These are phyloP conservation scores for Gnaphalium uliginosum DNA, from an alignment of 129 eudicot genomes.

Conservation along the genomic window DNA sequence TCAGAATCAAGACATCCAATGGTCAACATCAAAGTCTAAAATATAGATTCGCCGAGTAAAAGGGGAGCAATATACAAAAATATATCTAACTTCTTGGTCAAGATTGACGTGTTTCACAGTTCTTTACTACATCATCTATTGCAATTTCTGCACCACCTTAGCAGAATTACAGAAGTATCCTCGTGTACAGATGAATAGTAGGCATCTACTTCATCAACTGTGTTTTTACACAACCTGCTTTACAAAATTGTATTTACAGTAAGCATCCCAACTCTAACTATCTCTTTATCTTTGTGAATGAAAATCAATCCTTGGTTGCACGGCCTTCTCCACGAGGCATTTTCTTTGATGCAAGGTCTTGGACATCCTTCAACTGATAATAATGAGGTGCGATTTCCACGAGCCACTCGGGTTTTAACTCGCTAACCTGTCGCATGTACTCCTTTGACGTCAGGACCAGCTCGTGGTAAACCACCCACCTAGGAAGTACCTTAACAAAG, in stretches of 20 bases:
- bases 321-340: conserved; percentile 89
- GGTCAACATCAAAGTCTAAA: background rate
- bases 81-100: background rate
- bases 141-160: background rate
- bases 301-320: conserved; percentile 46
- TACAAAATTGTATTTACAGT: conserved; percentile 10
- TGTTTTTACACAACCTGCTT: conserved; percentile 2
- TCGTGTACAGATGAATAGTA: background rate
- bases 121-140: background rate
- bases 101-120: background rate
- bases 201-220: background rate
- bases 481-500: conserved; percentile 65
- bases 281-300: background rate
- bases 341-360: conserved; percentile 78
- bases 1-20: background rate
- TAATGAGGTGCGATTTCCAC: conserved; percentile 97
- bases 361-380: conserved; percentile 92
- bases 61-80: background rate
- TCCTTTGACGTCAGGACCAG: conserved; percentile 85
- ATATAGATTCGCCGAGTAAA: too few species aligned
- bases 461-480: conserved; percentile 96
- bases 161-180: background rate
- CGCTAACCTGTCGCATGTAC: conserved; percentile 94
- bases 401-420: conserved; percentile 89
- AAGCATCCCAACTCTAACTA: background rate